A percentile compares a stretch with the other conserved stretches of the same genome.
These are phyloP conservation scores for Saccharata proteae DNA, from an alignment of 2,329 filamentous ascomycete genomes.

Conservation along the genomic window DNA sequence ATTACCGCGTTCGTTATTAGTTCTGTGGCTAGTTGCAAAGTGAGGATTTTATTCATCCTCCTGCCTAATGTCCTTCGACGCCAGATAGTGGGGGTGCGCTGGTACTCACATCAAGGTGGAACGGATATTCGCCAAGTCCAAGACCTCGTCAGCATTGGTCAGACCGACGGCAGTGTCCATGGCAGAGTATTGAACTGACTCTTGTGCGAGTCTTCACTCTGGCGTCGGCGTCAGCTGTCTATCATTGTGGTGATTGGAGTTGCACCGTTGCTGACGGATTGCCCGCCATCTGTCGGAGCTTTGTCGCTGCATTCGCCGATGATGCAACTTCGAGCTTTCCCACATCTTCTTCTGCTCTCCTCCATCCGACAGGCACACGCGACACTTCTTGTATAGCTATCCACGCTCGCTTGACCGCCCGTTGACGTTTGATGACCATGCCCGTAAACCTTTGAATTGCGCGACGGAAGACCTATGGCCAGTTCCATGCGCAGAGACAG, in stretches of 20 bases:
- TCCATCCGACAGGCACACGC: neutral
- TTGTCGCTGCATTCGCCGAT: constrained; percentile 4
- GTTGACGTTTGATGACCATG: no score
- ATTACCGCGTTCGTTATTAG: constrained; percentile 6
- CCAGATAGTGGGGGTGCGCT: neutral
- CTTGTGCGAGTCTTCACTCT: constrained; percentile 9
- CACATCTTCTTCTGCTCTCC: constrained; percentile 1
- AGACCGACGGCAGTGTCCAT: constrained; percentile 93
- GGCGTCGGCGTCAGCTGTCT: constrained; percentile 1
- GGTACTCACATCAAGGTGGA: constrained; percentile 74
- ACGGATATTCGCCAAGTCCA: constrained; percentile 84
- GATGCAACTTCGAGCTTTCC: constrained; percentile 4
- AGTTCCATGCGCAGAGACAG: constrained; percentile 16
- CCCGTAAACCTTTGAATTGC: neutral
- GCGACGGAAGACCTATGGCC: constrained; percentile 18
- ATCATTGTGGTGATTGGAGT: constrained; percentile 3
- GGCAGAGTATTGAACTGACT: no score
- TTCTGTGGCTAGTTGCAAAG: constrained; percentile 9
- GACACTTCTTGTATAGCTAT: neutral
- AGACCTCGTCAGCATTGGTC: constrained; percentile 67
- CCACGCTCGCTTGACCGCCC: neutral
- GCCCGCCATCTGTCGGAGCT: neutral
- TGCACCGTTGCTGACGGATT: neutral
- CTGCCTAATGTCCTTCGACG: no score
- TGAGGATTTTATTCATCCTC: no score